Conservation (phyloP, 495 filamentous ascomycete genomes). For the Pseudevernia furfuracea region DNA sequence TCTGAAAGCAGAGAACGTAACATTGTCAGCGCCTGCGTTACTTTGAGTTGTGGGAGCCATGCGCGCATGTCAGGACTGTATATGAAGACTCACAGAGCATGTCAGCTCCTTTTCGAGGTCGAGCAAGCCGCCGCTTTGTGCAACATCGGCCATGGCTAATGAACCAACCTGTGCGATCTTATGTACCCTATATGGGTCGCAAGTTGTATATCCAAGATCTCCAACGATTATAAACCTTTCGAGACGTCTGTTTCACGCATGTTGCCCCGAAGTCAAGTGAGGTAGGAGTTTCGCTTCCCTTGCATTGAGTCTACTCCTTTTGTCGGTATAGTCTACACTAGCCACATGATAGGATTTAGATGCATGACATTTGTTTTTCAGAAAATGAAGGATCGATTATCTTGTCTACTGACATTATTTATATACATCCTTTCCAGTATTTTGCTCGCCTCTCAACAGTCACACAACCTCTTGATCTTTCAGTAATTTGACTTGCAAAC, state of each 20-base stretch:
- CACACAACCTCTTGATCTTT: no score
- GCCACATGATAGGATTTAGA: background rate
- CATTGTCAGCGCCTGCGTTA: background rate
- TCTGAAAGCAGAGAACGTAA: constrained; percentile 44
- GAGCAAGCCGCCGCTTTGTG: constrained; percentile 32
- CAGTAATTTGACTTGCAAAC: no score
- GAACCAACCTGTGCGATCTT: background rate
- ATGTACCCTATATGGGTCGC: background rate
- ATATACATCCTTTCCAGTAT: no score
- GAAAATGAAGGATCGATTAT: no score
- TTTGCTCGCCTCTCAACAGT: no score
- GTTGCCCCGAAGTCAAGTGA: background rate
- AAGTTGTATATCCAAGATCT: background rate
- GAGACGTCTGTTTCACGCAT: background rate
- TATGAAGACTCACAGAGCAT: constrained; percentile 64
- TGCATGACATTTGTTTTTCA: background rate
- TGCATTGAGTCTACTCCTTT: background rate
- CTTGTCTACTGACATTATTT: no score
- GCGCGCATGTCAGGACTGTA: constrained; percentile 4
- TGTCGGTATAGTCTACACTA: background rate
- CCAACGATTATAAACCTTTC: background rate
- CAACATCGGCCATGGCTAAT: constrained; percentile 31
- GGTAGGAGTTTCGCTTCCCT: background rate
- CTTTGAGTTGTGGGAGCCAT: background rate
- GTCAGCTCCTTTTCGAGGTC: constrained; percentile 85